Evolutionary conservation across 1,139 yeast genomes (phyloP).

Genomic region (Sugiyamaella grinbergsii): DNA sequence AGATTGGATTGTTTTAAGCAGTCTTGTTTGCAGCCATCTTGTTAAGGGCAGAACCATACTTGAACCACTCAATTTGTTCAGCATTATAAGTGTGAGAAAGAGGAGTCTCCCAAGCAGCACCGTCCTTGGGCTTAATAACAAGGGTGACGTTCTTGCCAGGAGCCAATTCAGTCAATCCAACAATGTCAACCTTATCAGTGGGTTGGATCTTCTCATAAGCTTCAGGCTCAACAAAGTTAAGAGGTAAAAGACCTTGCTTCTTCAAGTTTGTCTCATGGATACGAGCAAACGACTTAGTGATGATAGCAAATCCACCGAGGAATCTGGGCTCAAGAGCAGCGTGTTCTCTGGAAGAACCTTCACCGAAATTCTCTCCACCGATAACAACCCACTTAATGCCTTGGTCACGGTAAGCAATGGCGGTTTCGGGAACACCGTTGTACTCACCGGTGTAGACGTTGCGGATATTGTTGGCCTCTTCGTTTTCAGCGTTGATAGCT

Average conservation of each 20-base stretch:
- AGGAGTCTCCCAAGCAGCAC: slow-evolving; percentile 81
- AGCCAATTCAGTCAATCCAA: slow-evolving; percentile 82
- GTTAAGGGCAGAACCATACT: slow-evolving; percentile 98
- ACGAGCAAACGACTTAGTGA: slow-evolving; percentile 97
- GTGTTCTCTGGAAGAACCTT: slow-evolving; percentile 99
- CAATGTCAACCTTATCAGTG: slow-evolving; percentile 83
- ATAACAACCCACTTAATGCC: slow-evolving; percentile 96
- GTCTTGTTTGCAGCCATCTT: slow-evolving; percentile 68
- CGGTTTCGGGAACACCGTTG: slow-evolving; percentile 96
- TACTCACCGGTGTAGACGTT: slow-evolving; percentile 91
- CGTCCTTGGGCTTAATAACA: slow-evolving; percentile 89
- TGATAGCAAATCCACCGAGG: slow-evolving; percentile 97
- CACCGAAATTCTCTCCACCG: slow-evolving; percentile 99
- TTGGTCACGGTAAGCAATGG: slow-evolving; percentile 89
- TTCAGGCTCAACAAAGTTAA: slow-evolving; percentile 83
- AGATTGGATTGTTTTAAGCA: background rate
- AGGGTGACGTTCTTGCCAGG: slow-evolving; percentile 89
- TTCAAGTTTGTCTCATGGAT: slow-evolving; percentile 92
- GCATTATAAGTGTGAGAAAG: slow-evolving; percentile 93
- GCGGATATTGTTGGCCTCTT: slow-evolving; percentile 88
- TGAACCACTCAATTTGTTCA: slow-evolving; percentile 99
- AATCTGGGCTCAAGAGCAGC: slow-evolving; percentile 99
- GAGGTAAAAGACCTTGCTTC: slow-evolving; percentile 97
- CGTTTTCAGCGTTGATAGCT: slow-evolving; percentile 96
- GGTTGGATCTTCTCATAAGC: slow-evolving; percentile 95